Conservation (phyloP, 495 filamentous ascomycete species). For the Cudoniella acicularis region DNA sequence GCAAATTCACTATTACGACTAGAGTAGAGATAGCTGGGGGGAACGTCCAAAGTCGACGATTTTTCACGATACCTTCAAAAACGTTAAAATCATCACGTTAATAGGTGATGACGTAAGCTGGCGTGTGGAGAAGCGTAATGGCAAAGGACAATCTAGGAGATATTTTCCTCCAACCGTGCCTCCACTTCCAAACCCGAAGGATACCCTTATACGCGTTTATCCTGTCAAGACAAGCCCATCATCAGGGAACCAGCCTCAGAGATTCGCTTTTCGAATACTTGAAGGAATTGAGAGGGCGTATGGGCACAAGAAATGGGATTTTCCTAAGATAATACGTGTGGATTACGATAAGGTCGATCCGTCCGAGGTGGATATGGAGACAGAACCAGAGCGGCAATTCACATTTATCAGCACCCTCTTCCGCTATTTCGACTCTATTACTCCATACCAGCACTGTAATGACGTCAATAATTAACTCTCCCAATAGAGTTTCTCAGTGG, state of each 20-base stretch:
- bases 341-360: background rate
- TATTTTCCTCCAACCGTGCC: background rate
- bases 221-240: too few species aligned
- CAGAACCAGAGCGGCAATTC: too few species aligned
- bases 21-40: too few species aligned
- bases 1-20: too few species aligned
- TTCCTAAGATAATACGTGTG: background rate
- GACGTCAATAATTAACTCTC: too few species aligned
- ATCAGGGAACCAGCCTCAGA: background rate
- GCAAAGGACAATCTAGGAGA: background rate
- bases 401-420: background rate
- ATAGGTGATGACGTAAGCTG: too few species aligned
- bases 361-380: background rate
- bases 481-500: too few species aligned
- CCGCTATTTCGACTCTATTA: background rate
- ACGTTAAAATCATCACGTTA: too few species aligned
- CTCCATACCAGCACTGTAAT: too few species aligned
- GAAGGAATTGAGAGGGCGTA: background rate
- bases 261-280: background rate
- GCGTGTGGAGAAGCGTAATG: background rate
- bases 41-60: too few species aligned
- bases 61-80: too few species aligned
- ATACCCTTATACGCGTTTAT: background rate
- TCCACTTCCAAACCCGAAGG: background rate
- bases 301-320: background rate